Percentiles rank a stretch among this genome's conserved stretches.
phyloP scores from a whole-genome alignment of 495 filamentous ascomycete species.

The Penicillium subrubescens region DNA sequence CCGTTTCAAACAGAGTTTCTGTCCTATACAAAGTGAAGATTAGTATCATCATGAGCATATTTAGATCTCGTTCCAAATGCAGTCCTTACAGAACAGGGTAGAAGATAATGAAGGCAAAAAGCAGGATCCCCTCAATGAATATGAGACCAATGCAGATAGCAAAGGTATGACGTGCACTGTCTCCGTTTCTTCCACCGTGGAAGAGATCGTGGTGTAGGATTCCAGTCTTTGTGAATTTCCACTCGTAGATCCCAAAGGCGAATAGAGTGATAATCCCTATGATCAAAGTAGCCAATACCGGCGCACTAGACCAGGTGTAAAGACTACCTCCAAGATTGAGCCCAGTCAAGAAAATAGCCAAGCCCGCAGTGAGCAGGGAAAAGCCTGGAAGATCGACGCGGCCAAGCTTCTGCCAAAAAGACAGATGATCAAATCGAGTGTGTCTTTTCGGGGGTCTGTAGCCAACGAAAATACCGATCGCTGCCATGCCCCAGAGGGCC shows the following conservation, averaged over 20 bases:
- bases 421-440: constrained; percentile 13
- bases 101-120: constrained; percentile 16
- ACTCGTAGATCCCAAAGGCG: constrained; percentile 15
- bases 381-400: constrained; percentile 11
- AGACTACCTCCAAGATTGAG: constrained; percentile 14
- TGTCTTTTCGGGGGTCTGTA: constrained; percentile 17
- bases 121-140: constrained; percentile 15
- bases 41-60: neutral
- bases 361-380: constrained; percentile 10
- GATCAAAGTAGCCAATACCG: constrained; percentile 10
- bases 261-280: constrained; percentile 7
- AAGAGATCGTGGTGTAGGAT: constrained; percentile 19
- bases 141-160: constrained; percentile 16
- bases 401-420: constrained; percentile 15
- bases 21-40: neutral
- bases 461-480: constrained; percentile 14
- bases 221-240: constrained; percentile 15
- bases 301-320: constrained; percentile 7
- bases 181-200: constrained; percentile 4
- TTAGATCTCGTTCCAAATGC: neutral
- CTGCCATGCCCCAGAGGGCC: constrained; percentile 16
- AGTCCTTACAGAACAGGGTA: constrained; percentile 12
- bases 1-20: constrained; percentile 1
- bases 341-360: constrained; percentile 12
- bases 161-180: constrained; percentile 6